phyloP scores from a whole-genome alignment of 345 rosid species.

The Gossypium herbaceum region DNA sequence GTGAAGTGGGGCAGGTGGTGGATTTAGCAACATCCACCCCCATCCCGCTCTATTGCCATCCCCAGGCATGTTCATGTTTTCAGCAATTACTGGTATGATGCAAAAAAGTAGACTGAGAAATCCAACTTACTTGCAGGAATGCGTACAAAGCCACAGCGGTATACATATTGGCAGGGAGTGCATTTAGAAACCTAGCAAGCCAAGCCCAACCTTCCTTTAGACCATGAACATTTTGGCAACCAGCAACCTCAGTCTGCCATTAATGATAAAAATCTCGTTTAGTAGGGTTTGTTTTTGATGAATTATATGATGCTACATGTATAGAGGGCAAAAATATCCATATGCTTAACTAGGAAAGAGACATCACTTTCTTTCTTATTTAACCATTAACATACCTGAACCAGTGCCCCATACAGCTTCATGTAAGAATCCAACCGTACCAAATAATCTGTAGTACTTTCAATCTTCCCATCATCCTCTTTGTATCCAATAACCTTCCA shows the following conservation, averaged over 20 bases:
- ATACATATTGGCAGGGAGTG: slow-evolving; percentile 58
- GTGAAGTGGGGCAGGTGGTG: too few relatives aligned
- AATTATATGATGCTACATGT: slow-evolving; percentile 20
- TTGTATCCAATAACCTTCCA: slow-evolving; percentile 44
- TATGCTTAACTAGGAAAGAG: neutral
- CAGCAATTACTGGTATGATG: neutral
- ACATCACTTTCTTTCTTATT: neutral
- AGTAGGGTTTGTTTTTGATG: slow-evolving; percentile 8
- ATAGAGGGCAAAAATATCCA: neutral
- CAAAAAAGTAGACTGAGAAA: neutral
- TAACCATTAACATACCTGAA: slow-evolving; percentile 57
- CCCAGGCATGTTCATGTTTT: neutral
- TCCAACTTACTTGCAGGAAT: slow-evolving; percentile 58
- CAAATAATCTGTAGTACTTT: slow-evolving; percentile 38
- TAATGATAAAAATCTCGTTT: neutral
- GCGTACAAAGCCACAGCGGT: slow-evolving; percentile 73
- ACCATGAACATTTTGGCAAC: slow-evolving; percentile 61
- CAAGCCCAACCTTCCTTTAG: slow-evolving; percentile 75
- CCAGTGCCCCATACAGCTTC: slow-evolving; percentile 82
- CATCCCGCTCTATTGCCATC: neutral
- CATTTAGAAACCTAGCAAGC: slow-evolving; percentile 66
- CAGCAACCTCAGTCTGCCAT: slow-evolving; percentile 61
- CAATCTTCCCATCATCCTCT: slow-evolving; percentile 50
- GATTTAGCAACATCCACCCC: too few relatives aligned
- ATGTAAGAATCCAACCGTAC: slow-evolving; percentile 61